Evolutionary conservation across 345 rosid genomes (phyloP).

Genomic region (Raphanus sativus): DNA sequence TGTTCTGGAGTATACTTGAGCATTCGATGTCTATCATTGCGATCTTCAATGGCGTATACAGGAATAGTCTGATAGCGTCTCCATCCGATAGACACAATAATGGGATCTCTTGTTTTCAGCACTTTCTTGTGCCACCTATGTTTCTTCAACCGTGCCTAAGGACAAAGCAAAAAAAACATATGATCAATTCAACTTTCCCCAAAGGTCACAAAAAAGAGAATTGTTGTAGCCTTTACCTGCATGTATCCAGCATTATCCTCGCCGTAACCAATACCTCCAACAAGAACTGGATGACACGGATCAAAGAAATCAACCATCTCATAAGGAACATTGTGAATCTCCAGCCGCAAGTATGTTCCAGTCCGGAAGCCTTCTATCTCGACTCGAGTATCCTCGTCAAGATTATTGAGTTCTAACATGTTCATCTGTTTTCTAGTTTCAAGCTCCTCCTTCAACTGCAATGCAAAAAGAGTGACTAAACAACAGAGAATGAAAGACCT

Average conservation of each 20-base stretch:
- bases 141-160: slow-evolving; percentile 67
- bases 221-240: slow-evolving; percentile 57
- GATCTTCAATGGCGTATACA: slow-evolving; percentile 77
- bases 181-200: neutral
- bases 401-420: slow-evolving; percentile 64
- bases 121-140: slow-evolving; percentile 89
- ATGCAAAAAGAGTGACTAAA: neutral
- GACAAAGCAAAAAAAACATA: neutral
- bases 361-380: slow-evolving; percentile 78
- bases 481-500: neutral
- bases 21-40: slow-evolving; percentile 78
- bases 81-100: slow-evolving; percentile 83
- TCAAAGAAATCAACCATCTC: slow-evolving; percentile 89
- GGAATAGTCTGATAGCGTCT: slow-evolving; percentile 81
- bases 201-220: neutral
- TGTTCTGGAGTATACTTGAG: slow-evolving; percentile 84
- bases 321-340: slow-evolving; percentile 72
- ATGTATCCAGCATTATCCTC: slow-evolving; percentile 83
- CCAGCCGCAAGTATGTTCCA: slow-evolving; percentile 74
- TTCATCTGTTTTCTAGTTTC: slow-evolving; percentile 73
- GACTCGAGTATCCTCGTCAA: slow-evolving; percentile 66
- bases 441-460: slow-evolving; percentile 60
- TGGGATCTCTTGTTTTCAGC: slow-evolving; percentile 74
- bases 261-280: slow-evolving; percentile 77
- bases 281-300: slow-evolving; percentile 76